A percentile compares a stretch with the other conserved stretches of the same genome.
Conservation (phyloP, 148 eudicot species). For the Rhododendron henanense region DNA sequence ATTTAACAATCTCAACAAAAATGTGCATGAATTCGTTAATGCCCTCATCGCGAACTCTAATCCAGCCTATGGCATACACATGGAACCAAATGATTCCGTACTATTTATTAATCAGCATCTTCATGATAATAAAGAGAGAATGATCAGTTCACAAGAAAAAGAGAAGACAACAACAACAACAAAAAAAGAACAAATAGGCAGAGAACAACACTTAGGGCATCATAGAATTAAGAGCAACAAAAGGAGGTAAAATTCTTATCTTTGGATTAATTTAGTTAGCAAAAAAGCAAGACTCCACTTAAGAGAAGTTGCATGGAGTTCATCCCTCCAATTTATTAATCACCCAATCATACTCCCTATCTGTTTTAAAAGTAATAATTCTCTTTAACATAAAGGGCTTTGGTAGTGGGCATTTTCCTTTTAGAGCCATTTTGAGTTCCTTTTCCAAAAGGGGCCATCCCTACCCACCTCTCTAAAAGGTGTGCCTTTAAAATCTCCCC, state of each 20-base stretch:
- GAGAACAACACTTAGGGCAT: conserved; percentile 6
- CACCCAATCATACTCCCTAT: conserved; percentile 33
- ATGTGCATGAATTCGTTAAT: background rate
- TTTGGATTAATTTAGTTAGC: conserved; percentile 44
- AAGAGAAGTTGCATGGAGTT: conserved; percentile 54
- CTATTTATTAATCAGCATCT: background rate
- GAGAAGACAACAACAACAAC: background rate
- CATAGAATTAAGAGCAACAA: background rate
- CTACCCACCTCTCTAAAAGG: conserved; percentile 38
- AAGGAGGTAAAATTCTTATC: conserved; percentile 29
- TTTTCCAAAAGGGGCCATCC: conserved; percentile 7
- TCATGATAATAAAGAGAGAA: background rate
- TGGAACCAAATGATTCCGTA: conserved; percentile 5
- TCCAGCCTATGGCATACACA: background rate
- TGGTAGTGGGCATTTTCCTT: conserved; percentile 61
- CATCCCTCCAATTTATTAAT: conserved; percentile 41
- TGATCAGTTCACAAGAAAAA: background rate
- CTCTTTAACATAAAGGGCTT: conserved; percentile 12
- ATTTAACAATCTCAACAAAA: background rate
- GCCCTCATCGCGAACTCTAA: background rate
- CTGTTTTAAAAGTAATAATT: conserved; percentile 9
- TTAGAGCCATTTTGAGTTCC: conserved; percentile 25
- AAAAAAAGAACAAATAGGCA: conserved; percentile 9
- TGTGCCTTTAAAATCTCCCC: conserved; percentile 6
- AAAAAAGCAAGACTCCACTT: conserved; percentile 57